Percentiles rank a stretch among this genome's conserved stretches.
Evolutionary conservation across 1,284 basidiomycete genomes (phyloP).

Genomic region (Xerocomus nothofagi): DNA sequence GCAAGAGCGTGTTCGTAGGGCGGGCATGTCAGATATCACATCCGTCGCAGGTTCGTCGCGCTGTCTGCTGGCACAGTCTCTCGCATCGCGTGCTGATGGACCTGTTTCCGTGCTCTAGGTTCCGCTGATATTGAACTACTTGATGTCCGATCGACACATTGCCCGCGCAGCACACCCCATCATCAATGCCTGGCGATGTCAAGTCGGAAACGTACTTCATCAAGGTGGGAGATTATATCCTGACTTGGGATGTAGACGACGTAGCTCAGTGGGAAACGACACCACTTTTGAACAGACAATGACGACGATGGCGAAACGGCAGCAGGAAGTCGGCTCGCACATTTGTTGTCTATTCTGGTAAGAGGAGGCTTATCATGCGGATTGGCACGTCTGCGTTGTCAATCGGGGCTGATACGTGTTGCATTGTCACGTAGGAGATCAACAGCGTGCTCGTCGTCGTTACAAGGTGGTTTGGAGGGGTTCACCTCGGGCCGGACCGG

Average conservation of each 20-base stretch:
- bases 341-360: constrained; percentile 86
- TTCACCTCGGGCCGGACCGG: constrained; percentile 81
- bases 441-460: constrained; percentile 84
- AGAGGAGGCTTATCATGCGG: constrained; percentile 26
- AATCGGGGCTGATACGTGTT: not conserved
- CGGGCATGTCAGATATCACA: constrained; percentile 77
- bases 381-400: not conserved
- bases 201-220: constrained; percentile 62
- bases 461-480: constrained; percentile 79
- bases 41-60: constrained; percentile 62
- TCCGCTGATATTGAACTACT: constrained; percentile 66
- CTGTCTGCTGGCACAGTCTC: not conserved
- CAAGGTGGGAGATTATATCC: constrained; percentile 53
- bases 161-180: constrained; percentile 83
- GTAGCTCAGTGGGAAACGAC: constrained; percentile 1
- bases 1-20: constrained; percentile 83
- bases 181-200: constrained; percentile 87
- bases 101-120: constrained; percentile 45
- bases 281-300: constrained; percentile 63
- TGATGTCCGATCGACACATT: constrained; percentile 73
- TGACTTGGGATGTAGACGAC: not conserved
- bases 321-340: constrained; percentile 83
- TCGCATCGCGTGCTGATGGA: not conserved
- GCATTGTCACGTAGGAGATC: constrained; percentile 53
- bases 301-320: constrained; percentile 93